Evolutionary conservation across 2,329 filamentous ascomycete species (phyloP).

Genomic region (Hymenotorrendiella dingleyae): DNA sequence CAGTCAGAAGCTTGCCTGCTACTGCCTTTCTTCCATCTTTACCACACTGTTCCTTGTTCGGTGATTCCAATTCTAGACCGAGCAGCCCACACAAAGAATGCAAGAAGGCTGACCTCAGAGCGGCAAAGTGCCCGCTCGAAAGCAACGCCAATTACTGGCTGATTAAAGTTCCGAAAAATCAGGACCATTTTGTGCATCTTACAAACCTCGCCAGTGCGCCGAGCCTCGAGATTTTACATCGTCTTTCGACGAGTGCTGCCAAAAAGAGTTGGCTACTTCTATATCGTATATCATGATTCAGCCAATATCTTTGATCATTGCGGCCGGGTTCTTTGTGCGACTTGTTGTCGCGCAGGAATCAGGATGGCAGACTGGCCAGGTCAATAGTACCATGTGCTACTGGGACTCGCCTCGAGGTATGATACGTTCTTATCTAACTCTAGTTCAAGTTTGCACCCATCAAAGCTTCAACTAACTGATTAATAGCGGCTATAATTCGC

Average conservation of each 20-base stretch:
- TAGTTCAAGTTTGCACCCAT: neutral
- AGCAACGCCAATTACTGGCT: conserved; percentile 3
- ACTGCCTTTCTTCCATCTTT: neutral
- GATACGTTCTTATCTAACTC: conserved; percentile 13
- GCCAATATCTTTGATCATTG: conserved; percentile 10
- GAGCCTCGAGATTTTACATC: conserved; percentile 6
- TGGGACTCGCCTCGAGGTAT: conserved; percentile 43
- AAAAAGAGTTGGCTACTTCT: neutral
- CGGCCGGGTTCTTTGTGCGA: conserved; percentile 20
- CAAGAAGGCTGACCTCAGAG: conserved; percentile 7
- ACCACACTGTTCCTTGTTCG: conserved; percentile 4
- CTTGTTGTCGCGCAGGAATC: conserved; percentile 37
- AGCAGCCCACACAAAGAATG: conserved; percentile 8
- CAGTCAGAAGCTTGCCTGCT: neutral
- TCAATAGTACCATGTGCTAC: conserved; percentile 53
- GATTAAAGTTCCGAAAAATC: too few relatives aligned
- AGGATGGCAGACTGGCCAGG: conserved; percentile 45
- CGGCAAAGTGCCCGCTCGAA: conserved; percentile 9
- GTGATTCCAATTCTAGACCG: conserved; percentile 7
- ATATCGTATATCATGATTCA: conserved; percentile 16
- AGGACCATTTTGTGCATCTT: conserved; percentile 10
- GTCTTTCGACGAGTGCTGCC: conserved; percentile 5
- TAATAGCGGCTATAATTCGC: conserved; percentile 48
- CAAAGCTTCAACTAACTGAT: conserved; percentile 18
- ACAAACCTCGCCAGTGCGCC: conserved; percentile 7